Base-by-base conservation (phyloP, 257 asterid species). In the Vinca minor region DNA sequence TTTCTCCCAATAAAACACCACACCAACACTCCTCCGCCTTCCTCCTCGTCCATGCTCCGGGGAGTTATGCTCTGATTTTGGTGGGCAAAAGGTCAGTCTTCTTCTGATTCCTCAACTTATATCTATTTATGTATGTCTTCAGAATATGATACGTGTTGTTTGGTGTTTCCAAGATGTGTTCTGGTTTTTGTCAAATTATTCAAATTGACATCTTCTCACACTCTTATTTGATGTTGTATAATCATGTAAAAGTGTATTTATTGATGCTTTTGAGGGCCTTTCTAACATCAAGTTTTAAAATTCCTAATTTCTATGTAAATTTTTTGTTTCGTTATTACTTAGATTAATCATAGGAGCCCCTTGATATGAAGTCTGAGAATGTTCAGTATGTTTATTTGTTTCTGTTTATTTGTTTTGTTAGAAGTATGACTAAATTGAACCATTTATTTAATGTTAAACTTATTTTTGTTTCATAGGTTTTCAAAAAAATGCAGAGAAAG, bases 401-500 rank as follows among this genome's bases (percentile, higher is more conserved):
- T n/a, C n/a, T n/a, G n/a, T n/a, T n/a, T n/a, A n/a, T n/a, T n/a
- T n/a, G 11, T 41, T 3, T 10, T 14, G 9, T 35, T 4, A 18
- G 18, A 25, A 3, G 3, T 15, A 9, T 18, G 44, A n/a, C 13
- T 36, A 11, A 44, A 21, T 48, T 31, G 64, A 5, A 42, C 20
- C 18, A 3, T 20, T 46, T 49, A 52, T 39, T 15, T 63, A 29
- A 63, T 53, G 45, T 46, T 57, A 44, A 59, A 69, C 56, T 66
- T 64, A 7, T 50, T 53, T n/a, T 63, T 59, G 49, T 17, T 42
- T 26, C 11, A 32, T 52, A 73, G 71, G 77, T 46, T 62, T 28
- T 61, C 28, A 70, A 62, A 61, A 41, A 55, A 63, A 50, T 54
- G 65, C 25, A 21, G 60, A 20, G 42, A 35, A 59, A 29, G 74